Percentiles rank a stretch among this genome's conserved stretches.
These are phyloP conservation scores for Porphyrellus cyaneotinctus DNA, from an alignment of 768 basidiomycete genomes.

Conservation along the genomic window DNA sequence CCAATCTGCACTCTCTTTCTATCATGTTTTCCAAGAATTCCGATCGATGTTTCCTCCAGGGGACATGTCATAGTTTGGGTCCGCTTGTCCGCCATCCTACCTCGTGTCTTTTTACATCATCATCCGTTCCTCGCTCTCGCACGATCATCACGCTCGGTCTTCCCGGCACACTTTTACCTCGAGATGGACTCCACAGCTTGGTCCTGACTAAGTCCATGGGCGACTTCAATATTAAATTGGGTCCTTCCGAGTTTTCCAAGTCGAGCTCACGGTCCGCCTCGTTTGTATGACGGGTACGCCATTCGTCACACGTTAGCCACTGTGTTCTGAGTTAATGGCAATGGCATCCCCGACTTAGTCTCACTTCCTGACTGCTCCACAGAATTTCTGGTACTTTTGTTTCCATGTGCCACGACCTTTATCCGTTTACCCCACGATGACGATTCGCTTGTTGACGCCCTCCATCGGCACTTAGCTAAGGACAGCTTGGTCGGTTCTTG, in stretches of 20 bases:
- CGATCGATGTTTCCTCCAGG: conserved; percentile 8
- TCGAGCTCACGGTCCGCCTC: conserved; percentile 17
- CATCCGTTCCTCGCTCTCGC: conserved; percentile 8
- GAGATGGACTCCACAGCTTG: conserved; percentile 8
- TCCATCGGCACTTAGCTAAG: background rate
- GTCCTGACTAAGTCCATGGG: conserved; percentile 22
- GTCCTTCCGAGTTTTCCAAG: conserved; percentile 15
- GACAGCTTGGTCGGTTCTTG: conserved; percentile 7
- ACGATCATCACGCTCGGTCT: conserved; percentile 12
- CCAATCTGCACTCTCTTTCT: conserved; percentile 19
- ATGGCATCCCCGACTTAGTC: conserved; percentile 7
- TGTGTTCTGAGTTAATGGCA: conserved; percentile 3
- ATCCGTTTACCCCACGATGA: conserved; percentile 23
- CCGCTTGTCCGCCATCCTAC: conserved; percentile 2
- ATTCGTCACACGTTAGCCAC: conserved; percentile 15
- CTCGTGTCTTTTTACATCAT: conserved; percentile 30
- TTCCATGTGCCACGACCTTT: conserved; percentile 4
- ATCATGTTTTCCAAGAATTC: conserved; percentile 20
- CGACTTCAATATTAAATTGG: conserved; percentile 6
- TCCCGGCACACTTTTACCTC: conserved; percentile 8
- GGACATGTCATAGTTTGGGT: conserved; percentile 14
- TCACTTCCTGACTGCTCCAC: conserved; percentile 17
- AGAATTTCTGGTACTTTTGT: conserved; percentile 8
- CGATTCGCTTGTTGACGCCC: conserved; percentile 2
- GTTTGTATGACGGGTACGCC: conserved; percentile 12